These are phyloP conservation scores for Wallacemonas sp. DNA, from an alignment of 208 protist genomes.

Conservation along the genomic window DNA sequence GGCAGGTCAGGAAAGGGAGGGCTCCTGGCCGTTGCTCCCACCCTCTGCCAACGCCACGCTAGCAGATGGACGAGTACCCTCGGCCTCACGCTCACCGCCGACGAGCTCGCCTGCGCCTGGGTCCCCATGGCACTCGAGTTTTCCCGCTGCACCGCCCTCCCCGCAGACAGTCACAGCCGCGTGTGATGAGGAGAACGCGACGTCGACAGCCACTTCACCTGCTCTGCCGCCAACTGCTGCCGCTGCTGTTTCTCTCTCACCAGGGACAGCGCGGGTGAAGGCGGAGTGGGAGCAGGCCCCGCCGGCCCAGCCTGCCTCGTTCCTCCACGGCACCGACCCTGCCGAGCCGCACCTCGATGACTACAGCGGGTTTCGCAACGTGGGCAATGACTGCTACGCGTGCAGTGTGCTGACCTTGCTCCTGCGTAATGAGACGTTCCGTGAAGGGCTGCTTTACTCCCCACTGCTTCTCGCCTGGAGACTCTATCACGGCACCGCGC, in stretches of 20 bases:
- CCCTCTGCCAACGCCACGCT: too few species aligned
- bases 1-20: too few species aligned
- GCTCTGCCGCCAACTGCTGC: too few species aligned
- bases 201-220: too few species aligned
- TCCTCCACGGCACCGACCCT: background rate
- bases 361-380: slow-evolving; percentile 77
- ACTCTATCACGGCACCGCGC: background rate
- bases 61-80: too few species aligned
- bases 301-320: too few species aligned
- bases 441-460: slow-evolving; percentile 29
- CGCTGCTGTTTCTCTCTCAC: background rate
- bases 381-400: slow-evolving; percentile 81
- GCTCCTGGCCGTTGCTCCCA: too few species aligned
- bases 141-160: background rate
- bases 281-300: background rate
- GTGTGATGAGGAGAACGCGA: too few species aligned
- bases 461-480: slow-evolving; percentile 21
- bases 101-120: too few species aligned
- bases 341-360: slow-evolving; percentile 21
- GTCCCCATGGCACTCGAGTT: too few species aligned
- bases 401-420: slow-evolving; percentile 80
- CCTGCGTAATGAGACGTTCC: slow-evolving; percentile 62
- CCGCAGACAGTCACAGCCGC: background rate
- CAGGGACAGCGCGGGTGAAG: background rate
- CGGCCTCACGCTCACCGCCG: too few species aligned